Evolutionary conservation across 768 basidiomycete species (phyloP), one percentile per base, ranked within the genome.

Genomic region (Leccinum subgranulosum): DNA sequence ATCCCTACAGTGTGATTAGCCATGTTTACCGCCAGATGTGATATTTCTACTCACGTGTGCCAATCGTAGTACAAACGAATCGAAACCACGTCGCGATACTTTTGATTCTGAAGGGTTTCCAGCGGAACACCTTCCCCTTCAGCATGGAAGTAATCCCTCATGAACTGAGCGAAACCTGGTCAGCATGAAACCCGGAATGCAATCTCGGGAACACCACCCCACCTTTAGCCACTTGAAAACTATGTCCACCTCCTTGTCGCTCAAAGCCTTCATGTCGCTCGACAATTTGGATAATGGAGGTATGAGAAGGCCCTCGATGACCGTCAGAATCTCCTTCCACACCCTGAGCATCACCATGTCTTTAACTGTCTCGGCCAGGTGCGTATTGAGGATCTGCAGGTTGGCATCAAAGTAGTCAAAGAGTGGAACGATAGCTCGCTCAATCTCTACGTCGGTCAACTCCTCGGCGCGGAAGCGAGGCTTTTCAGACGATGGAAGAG

Each of bases 161-260:
- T 67, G 79, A 98, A 98, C 92, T 96, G 59, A 19, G 19, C 7
- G 23, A 4, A 3, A 60, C 29, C 47, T 19, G 17, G 47, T 58
- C 34, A 57, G 51, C 36, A 53, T 55, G 25, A 3, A 28, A 33
- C 36, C 47, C 4, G 51, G 29, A 56, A 51, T 17, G 6, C 21
- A 12, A 27, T 7, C 29, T 17, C 56, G 28, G 47, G 39, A 27
- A 45, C 9, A 14, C 17, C 56, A 91, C 94, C 85, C 17, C 57
- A 92, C 94, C 85, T 94, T 95, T 54, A 98, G 72, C 93, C 97
- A 98, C 71, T 94, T 96, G 77, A 98, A 93, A n/a, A 95, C 96
- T 58, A 98, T 88, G 69, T 98, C 97, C 36, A 98, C 90, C 75
- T 98, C 97, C 74, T 96, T 95, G 66, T 98, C 97, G 27, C 81